These are phyloP conservation scores for Chrysanthemum seticuspe DNA, from an alignment of 129 eudicot genomes.

Conservation along the genomic window DNA sequence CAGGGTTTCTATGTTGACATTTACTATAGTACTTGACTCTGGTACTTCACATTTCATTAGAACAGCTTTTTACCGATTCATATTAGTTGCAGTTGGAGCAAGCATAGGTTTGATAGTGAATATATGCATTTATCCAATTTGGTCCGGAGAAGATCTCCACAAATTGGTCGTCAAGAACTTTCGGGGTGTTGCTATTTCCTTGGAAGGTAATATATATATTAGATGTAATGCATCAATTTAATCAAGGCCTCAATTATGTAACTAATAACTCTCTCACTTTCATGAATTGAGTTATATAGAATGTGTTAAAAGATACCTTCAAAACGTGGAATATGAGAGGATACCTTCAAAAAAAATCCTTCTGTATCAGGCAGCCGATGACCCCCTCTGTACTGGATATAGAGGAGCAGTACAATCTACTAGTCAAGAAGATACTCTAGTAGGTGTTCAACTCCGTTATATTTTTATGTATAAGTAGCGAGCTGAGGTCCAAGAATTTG, in stretches of 20 bases:
- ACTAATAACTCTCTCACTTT: neutral
- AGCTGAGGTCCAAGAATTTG: neutral
- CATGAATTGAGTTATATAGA: slow-evolving; percentile 33
- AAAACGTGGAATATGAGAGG: slow-evolving; percentile 62
- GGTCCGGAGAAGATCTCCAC: slow-evolving; percentile 95
- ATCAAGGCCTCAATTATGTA: neutral
- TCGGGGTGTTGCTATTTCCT: slow-evolving; percentile 74
- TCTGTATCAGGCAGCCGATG: slow-evolving; percentile 78
- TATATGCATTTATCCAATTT: slow-evolving; percentile 71
- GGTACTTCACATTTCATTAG: slow-evolving; percentile 57
- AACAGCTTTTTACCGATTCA: slow-evolving; percentile 64
- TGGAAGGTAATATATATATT: slow-evolving; percentile 58
- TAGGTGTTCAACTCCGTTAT: slow-evolving; percentile 15
- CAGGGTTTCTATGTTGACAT: slow-evolving; percentile 78
- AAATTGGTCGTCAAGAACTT: slow-evolving; percentile 85
- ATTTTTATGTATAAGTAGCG: neutral
- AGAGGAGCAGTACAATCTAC: slow-evolving; percentile 76
- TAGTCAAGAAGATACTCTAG: slow-evolving; percentile 84
- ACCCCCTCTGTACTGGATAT: slow-evolving; percentile 71
- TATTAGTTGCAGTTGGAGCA: slow-evolving; percentile 75
- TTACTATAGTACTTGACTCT: slow-evolving; percentile 59
- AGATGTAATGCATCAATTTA: no score
- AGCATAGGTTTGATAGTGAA: slow-evolving; percentile 62
- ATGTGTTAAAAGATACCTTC: slow-evolving; percentile 64
- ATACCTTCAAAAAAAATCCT: slow-evolving; percentile 80